Percentiles rank a stretch among this genome's conserved stretches.
These are phyloP conservation scores for Chaetomium sp. DNA, from an alignment of 2,329 filamentous ascomycete species.

Conservation along the genomic window DNA sequence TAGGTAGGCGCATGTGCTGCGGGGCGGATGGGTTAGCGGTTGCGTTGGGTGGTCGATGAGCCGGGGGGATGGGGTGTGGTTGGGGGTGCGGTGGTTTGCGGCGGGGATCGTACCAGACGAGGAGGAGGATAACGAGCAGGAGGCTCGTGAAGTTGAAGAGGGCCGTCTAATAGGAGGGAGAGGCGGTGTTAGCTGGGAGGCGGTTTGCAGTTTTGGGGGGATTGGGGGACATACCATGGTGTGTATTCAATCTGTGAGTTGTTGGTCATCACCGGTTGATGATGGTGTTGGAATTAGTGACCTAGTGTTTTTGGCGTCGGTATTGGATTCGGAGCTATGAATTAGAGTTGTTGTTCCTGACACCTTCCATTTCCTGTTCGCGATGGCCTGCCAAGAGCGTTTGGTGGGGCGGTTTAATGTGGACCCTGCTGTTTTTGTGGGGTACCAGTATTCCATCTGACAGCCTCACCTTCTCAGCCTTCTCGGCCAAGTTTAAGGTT, in stretches of 20 bases:
- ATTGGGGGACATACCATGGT: slow-evolving; percentile 34
- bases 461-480: neutral
- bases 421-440: slow-evolving; percentile 11
- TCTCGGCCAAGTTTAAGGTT: neutral
- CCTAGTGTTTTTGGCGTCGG: neutral
- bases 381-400: neutral
- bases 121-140: slow-evolving; percentile 87
- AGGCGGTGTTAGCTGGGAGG: slow-evolving; percentile 11
- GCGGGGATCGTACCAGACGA: slow-evolving; percentile 64
- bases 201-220: neutral
- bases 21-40: neutral
- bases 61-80: neutral
- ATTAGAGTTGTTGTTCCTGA: slow-evolving; percentile 1
- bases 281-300: neutral
- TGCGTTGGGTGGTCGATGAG: neutral
- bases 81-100: too few species aligned
- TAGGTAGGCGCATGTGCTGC: slow-evolving; percentile 79
- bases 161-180: slow-evolving; percentile 65
- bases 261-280: neutral
- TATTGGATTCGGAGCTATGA: neutral
- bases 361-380: slow-evolving; percentile 3
- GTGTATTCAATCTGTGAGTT: neutral
- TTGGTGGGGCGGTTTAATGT: neutral
- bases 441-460: neutral
- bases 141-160: slow-evolving; percentile 99